Percentiles rank a stretch among this genome's conserved stretches.
These are phyloP conservation scores for Tremella fuciformis DNA, from an alignment of 768 basidiomycete genomes.

Conservation along the genomic window DNA sequence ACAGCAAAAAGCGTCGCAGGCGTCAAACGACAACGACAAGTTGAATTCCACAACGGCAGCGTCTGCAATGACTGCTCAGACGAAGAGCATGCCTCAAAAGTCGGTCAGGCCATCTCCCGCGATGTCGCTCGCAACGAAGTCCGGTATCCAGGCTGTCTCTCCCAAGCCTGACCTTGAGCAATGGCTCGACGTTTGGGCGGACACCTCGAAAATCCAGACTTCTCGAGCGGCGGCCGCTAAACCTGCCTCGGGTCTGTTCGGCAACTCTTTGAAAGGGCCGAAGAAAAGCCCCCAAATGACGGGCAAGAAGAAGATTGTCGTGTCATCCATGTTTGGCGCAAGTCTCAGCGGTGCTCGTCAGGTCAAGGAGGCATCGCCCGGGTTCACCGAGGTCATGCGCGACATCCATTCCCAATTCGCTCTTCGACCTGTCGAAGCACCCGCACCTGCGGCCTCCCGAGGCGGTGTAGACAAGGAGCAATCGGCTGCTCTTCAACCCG, in stretches of 20 bases:
- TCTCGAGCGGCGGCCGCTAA: background rate
- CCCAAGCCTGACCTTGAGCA: conserved; percentile 2
- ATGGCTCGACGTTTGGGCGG: background rate
- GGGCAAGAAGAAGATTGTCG: background rate
- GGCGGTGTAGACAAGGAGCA: background rate
- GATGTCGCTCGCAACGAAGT: background rate
- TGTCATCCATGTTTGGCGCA: conserved; percentile 2
- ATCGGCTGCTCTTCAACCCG: conserved; percentile 46
- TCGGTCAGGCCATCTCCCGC: background rate
- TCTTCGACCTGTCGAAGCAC: background rate
- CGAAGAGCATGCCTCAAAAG: background rate
- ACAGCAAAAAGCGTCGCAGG: too few relatives aligned
- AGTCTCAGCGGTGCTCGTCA: background rate
- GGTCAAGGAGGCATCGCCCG: background rate
- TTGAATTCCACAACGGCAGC: background rate
- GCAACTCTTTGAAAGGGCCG: background rate
- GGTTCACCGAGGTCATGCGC: background rate
- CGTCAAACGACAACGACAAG: too few relatives aligned
- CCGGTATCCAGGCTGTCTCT: background rate
- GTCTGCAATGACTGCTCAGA: background rate
- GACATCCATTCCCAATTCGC: background rate
- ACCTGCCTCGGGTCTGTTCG: conserved; percentile 2
- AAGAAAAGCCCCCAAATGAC: background rate
- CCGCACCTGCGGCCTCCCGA: background rate
- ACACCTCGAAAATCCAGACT: background rate